Evolutionary conservation across 1,284 basidiomycete species (phyloP).

Genomic region (Pascua guehoae): DNA sequence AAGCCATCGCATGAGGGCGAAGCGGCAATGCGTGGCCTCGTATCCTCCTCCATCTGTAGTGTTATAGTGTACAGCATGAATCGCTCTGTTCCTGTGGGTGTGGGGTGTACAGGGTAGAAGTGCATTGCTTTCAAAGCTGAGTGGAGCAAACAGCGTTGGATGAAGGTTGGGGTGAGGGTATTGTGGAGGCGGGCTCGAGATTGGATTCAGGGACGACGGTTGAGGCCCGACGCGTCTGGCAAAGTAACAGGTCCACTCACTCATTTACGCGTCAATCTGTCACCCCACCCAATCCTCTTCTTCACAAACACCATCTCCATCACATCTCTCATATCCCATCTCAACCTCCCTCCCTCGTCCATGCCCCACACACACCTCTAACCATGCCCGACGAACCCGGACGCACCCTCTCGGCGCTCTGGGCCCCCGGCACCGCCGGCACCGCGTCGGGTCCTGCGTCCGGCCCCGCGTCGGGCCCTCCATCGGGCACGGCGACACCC

Average conservation of each 20-base stretch:
- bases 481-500: no score
- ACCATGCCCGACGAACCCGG: background rate
- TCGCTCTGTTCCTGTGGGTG: no score
- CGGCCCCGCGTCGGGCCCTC: no score
- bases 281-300: background rate
- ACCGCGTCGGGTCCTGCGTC: no score
- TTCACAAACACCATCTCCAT: background rate
- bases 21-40: no score
- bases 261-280: background rate
- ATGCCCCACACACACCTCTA: no score
- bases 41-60: no score
- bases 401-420: constrained; percentile 3
- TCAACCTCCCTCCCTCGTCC: background rate
- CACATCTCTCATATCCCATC: background rate
- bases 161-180: background rate
- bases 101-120: no score
- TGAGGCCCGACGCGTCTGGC: background rate
- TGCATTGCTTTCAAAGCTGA: background rate
- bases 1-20: background rate
- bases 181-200: background rate
- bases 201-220: background rate
- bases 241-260: background rate
- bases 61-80: no score
- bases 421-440: background rate
- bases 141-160: background rate